These are phyloP conservation scores for Escovopsis sp. DNA, from an alignment of 2,329 filamentous ascomycete species.

Conservation along the genomic window DNA sequence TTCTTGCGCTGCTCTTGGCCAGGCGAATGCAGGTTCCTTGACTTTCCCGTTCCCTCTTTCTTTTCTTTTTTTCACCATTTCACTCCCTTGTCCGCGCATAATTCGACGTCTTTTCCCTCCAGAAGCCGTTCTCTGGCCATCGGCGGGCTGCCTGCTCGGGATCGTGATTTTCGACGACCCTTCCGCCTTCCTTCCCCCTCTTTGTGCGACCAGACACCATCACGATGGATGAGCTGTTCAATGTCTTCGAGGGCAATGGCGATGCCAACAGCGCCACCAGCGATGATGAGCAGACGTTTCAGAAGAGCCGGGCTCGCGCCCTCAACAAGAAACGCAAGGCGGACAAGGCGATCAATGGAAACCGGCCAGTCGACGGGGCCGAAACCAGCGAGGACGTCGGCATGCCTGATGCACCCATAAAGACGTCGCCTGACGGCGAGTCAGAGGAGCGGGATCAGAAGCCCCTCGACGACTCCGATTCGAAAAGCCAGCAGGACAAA, in stretches of 20 bases:
- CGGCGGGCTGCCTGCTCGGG: neutral
- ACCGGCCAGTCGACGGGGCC: constrained; percentile 1
- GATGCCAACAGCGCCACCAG: constrained; percentile 24
- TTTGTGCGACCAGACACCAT: neutral
- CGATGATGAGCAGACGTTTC: constrained; percentile 29
- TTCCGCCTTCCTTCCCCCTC: neutral
- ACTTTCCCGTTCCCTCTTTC: neutral
- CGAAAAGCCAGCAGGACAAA: constrained; percentile 40
- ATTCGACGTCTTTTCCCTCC: too few relatives aligned
- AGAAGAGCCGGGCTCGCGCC: constrained; percentile 37
- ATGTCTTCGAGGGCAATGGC: constrained; percentile 57
- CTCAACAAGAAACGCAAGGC: constrained; percentile 75
- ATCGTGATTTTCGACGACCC: neutral
- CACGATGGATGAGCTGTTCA: constrained; percentile 64
- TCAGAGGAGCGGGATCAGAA: constrained; percentile 19
- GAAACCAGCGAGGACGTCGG: constrained; percentile 14
- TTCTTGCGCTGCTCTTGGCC: neutral
- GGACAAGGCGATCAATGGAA: constrained; percentile 57
- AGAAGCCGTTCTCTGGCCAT: too few relatives aligned
- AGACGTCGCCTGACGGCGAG: constrained; percentile 17
- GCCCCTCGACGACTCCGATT: constrained; percentile 16
- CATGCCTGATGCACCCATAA: constrained; percentile 25
- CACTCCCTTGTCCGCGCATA: too few relatives aligned
- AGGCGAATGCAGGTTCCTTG: neutral
- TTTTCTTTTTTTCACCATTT: neutral